Base-by-base conservation (phyloP, 352 stramenopile species). In the Thalassiosira pacifica region DNA sequence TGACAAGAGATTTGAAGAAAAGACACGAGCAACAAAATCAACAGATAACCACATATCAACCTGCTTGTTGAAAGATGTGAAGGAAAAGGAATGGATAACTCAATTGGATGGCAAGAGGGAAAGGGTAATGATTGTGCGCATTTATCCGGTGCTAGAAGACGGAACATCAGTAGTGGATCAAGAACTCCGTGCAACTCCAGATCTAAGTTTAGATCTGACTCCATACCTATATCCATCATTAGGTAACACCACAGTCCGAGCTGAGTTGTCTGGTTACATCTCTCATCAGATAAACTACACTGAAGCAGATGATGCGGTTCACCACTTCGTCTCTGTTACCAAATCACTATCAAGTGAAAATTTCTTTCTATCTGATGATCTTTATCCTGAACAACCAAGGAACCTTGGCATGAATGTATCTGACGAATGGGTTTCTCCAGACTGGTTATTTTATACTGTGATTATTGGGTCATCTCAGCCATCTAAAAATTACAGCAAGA, bases 341-440 rank as follows among this genome's bases (percentile, higher is more conserved):
- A 60, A 60, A 60, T 27, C 18, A 8, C 5, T 4, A 19, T 27
- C 18, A 3, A 60, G 5, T 60, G 52, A 16, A 27, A 27, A 60
- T n/a, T 60, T 60, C 22, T 60, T n/a, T 27, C 52, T 60, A 60
- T 60, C 52, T 27, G 52, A 60, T 60, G 52, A 60, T 60, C 22
- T 60, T 27, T 16, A 27, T 60, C 52, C 52, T 5, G 52, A 5
- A 3, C 18, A 60, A n/a, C 52, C 52, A 22, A 60, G 16, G 22
- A 60, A 60, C 19, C 5, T 60, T 22, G 52, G 52, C 19, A n/a
- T 8, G 19, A 27, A 8, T 27, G 18, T 27, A 60, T 22, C 18
- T n/a, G 52, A 3, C 3, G 52, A 60, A 27, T 60, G 52, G 52
- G 18, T 27, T 3, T 27, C 18, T n/a, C 52, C 52, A n/a, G 18